Evolutionary conservation across 2,329 filamentous ascomycete genomes (phyloP).

Genomic region (Gyromitra esculenta): DNA sequence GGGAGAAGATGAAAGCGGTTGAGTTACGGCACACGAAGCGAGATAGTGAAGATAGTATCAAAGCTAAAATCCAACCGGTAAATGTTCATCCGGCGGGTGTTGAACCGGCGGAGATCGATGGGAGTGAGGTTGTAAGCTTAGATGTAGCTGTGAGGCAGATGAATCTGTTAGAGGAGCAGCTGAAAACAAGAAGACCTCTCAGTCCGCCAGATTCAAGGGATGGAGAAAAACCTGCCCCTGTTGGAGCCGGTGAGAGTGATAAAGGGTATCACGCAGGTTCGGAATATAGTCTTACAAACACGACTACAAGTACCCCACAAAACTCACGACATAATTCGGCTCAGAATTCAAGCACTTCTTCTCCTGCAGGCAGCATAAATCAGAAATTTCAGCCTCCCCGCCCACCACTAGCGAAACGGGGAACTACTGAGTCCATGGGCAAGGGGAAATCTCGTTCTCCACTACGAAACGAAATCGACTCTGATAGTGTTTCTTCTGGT

Average conservation of each 20-base stretch:
- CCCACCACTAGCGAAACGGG: conserved; percentile 20
- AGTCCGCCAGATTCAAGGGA: conserved; percentile 54
- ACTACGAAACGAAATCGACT: conserved; percentile 50
- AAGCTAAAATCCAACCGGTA: not conserved
- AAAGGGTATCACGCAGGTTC: conserved; percentile 43
- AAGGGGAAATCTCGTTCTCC: conserved; percentile 53
- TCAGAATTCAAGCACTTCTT: conserved; percentile 30
- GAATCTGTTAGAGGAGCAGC: conserved; percentile 48
- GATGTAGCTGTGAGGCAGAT: conserved; percentile 54
- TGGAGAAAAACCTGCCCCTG: conserved; percentile 37
- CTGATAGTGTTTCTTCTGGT: conserved; percentile 29
- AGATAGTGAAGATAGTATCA: conserved; percentile 8
- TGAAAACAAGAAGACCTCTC: conserved; percentile 46
- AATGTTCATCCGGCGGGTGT: conserved; percentile 12
- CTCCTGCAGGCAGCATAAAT: conserved; percentile 32
- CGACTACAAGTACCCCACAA: conserved; percentile 21
- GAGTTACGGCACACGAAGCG: conserved; percentile 28
- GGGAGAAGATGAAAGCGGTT: conserved; percentile 37
- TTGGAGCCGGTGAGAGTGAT: conserved; percentile 33
- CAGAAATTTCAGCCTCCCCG: conserved; percentile 37
- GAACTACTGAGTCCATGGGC: conserved; percentile 9
- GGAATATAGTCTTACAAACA: conserved; percentile 43
- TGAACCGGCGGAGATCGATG: conserved; percentile 24
- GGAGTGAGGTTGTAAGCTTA: conserved; percentile 49
- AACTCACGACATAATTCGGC: conserved; percentile 35